Percentiles rank a stretch among this genome's conserved stretches.
Evolutionary conservation across 352 stramenopile species (phyloP).

Genomic region (Phytophthora multivora): DNA sequence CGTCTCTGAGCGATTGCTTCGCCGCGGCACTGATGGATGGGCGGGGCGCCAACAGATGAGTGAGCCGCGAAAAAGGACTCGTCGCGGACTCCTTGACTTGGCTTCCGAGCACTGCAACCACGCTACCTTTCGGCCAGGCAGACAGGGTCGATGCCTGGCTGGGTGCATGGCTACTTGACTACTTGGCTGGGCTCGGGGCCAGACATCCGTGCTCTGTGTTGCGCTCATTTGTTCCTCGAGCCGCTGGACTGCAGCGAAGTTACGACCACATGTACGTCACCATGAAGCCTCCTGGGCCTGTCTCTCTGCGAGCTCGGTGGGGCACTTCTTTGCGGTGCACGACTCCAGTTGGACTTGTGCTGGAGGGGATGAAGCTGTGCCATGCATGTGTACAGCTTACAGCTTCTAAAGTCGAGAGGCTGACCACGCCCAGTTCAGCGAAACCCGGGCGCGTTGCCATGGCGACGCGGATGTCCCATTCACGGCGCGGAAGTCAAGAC

Average conservation of each 20-base stretch:
- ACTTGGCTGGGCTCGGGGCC: constrained; percentile 8
- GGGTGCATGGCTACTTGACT: too few species aligned
- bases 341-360: neutral
- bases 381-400: too few species aligned
- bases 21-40: constrained; percentile 18
- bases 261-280: neutral
- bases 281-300: constrained; percentile 8
- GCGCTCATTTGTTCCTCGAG: constrained; percentile 15
- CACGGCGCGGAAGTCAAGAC: constrained; percentile 8
- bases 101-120: constrained; percentile 10
- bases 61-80: constrained; percentile 25
- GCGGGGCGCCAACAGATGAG: constrained; percentile 10
- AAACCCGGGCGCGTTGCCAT: neutral
- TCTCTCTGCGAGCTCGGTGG: constrained; percentile 20
- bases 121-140: constrained; percentile 1
- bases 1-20: constrained; percentile 19
- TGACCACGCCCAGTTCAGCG: neutral
- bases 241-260: neutral
- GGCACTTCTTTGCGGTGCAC: constrained; percentile 20
- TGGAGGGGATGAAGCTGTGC: neutral
- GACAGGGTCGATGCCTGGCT: constrained; percentile 3
- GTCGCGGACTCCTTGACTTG: neutral
- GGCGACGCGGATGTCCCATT: neutral
- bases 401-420: neutral
- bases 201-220: neutral